phyloP scores from a whole-genome alignment of 2,329 filamentous ascomycete species.

The Colletotrichum magnum region DNA sequence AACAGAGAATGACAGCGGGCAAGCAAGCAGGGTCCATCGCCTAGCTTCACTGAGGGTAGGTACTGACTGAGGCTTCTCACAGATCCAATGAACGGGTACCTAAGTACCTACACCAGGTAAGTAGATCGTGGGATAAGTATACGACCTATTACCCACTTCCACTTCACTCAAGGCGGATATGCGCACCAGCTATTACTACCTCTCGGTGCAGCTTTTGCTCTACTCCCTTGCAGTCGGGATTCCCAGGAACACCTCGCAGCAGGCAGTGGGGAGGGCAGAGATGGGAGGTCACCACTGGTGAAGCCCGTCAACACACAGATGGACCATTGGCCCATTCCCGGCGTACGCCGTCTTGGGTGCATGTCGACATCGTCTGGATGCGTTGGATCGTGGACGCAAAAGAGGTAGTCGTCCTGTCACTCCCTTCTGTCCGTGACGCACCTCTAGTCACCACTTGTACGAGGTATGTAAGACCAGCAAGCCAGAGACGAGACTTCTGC shows the following conservation, averaged over 20 bases:
- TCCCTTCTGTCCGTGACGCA: conserved; percentile 9
- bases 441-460: neutral
- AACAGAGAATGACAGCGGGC: too few relatives aligned
- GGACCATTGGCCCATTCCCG: conserved; percentile 22
- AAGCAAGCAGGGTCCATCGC: too few relatives aligned
- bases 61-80: too few relatives aligned
- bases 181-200: conserved; percentile 10
- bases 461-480: neutral
- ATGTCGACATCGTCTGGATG: neutral
- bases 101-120: too few relatives aligned
- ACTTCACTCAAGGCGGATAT: conserved; percentile 5
- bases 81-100: too few relatives aligned
- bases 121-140: neutral
- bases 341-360: conserved; percentile 8
- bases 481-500: too few relatives aligned
- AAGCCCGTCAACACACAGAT: conserved; percentile 8
- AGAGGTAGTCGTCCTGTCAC: conserved; percentile 21
- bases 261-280: neutral
- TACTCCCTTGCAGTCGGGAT: conserved; percentile 10
- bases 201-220: neutral
- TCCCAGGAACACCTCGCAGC: conserved; percentile 20
- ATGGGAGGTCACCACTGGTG: conserved; percentile 15
- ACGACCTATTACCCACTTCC: neutral
- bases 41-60: too few relatives aligned
- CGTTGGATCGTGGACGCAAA: conserved; percentile 6